Conservation (phyloP, 129 eudicot species). For the Saussurea involucrata region DNA sequence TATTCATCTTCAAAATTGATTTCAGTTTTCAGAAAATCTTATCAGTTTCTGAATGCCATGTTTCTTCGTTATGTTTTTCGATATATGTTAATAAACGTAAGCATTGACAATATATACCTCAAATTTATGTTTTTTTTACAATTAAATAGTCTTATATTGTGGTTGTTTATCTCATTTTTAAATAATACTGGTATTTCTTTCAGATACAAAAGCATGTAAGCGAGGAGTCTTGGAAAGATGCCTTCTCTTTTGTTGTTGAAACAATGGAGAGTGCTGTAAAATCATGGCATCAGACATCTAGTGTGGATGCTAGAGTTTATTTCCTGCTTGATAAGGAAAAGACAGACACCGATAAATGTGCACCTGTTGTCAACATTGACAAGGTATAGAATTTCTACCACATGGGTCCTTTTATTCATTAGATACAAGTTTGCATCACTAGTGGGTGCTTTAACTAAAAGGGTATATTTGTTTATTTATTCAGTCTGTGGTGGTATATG, state of each 20-base stretch:
- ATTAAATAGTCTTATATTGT: not conserved
- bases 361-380: constrained; percentile 87
- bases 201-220: constrained; percentile 62
- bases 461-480: not conserved
- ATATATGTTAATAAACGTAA: not conserved
- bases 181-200: constrained; percentile 16
- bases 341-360: constrained; percentile 82
- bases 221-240: constrained; percentile 52
- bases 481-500: not conserved
- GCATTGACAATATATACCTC: not conserved
- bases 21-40: not conserved
- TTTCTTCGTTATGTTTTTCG: not conserved
- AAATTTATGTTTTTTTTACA: not conserved
- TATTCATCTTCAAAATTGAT: not conserved
- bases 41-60: not conserved
- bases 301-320: constrained; percentile 78
- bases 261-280: constrained; percentile 89
- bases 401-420: not conserved
- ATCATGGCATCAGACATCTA: constrained; percentile 90
- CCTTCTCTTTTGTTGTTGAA: constrained; percentile 77
- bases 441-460: not conserved
- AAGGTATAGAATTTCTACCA: constrained; percentile 48
- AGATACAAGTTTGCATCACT: not conserved
- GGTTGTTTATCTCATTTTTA: not conserved
- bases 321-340: constrained; percentile 78